Percentiles rank a stretch among this genome's conserved stretches.
phyloP scores from a whole-genome alignment of 176 grass and related monocot genomes.

The Oropetium thomaeum region DNA sequence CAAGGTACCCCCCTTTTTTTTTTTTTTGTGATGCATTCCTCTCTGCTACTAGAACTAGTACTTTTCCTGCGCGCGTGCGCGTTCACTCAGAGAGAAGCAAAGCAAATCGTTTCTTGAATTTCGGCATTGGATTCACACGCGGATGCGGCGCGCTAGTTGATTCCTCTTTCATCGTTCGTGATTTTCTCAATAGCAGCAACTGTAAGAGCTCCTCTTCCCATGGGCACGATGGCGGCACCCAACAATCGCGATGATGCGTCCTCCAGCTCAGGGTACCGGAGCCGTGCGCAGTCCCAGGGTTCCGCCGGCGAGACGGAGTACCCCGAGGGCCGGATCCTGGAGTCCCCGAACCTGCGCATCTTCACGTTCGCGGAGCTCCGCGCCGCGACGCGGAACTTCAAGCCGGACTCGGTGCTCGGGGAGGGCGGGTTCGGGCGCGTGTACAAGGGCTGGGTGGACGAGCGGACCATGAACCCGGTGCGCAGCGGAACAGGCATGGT shows the following conservation, averaged over 20 bases:
- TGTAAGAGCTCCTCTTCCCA: background rate
- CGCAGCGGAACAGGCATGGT: conserved; percentile 57
- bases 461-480: conserved; percentile 52
- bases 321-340: conserved; percentile 64
- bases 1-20: conserved; percentile 20
- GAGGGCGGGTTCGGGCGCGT: conserved; percentile 84
- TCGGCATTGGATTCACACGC: background rate
- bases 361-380: conserved; percentile 64
- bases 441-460: conserved; percentile 85
- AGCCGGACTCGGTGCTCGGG: conserved; percentile 52
- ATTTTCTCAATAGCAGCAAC: background rate
- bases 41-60: no score
- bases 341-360: conserved; percentile 52
- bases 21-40: background rate
- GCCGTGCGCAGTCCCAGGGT: no score
- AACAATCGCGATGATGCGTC: background rate
- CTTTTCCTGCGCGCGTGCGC: background rate
- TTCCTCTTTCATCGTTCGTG: no score
- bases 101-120: background rate
- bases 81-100: background rate
- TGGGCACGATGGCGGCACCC: background rate
- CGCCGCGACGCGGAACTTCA: conserved; percentile 62
- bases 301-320: no score
- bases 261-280: background rate
- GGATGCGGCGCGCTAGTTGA: no score